Conservation (phyloP, 2,329 filamentous ascomycete genomes). For the Aspergillus neoniger region DNA sequence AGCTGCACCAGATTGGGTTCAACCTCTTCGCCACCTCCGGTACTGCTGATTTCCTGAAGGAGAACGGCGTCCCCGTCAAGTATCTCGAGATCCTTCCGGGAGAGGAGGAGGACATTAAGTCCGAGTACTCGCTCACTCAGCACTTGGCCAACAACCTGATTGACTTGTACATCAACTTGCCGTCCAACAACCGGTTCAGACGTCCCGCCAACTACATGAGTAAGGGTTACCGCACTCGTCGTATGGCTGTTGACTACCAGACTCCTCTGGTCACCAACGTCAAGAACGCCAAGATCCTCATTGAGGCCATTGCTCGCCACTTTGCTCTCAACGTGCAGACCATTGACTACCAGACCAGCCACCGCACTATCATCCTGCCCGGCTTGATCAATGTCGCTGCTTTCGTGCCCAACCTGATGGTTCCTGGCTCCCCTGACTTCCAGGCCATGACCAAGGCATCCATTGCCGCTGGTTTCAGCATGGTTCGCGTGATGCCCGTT, state of each 20-base stretch:
- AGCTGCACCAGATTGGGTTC: constrained; percentile 86
- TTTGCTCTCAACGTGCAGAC: constrained; percentile 80
- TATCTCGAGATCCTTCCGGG: constrained; percentile 85
- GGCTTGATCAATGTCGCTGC: constrained; percentile 78
- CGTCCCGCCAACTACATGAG: constrained; percentile 98
- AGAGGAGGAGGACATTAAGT: constrained; percentile 80
- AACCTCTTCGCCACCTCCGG: constrained; percentile 95
- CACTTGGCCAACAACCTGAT: constrained; percentile 98
- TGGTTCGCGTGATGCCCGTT: constrained; percentile 77
- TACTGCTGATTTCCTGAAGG: constrained; percentile 93
- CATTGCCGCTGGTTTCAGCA: constrained; percentile 73
- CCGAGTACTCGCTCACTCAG: constrained; percentile 95
- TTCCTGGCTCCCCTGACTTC: constrained; percentile 66
- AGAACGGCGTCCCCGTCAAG: constrained; percentile 88
- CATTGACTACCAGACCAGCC: constrained; percentile 90
- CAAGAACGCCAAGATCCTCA: constrained; percentile 96
- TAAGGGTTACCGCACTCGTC: constrained; percentile 91
- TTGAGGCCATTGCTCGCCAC: constrained; percentile 89
- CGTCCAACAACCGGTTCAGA: constrained; percentile 97
- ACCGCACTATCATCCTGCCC: constrained; percentile 71
- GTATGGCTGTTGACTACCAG: constrained; percentile 98
- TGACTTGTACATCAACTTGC: constrained; percentile 97
- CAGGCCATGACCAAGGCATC: constrained; percentile 71
- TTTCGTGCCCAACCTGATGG: constrained; percentile 73
- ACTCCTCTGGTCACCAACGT: constrained; percentile 97